phyloP scores from a whole-genome alignment of 2,329 filamentous ascomycete genomes.

The Fusarium poae region DNA sequence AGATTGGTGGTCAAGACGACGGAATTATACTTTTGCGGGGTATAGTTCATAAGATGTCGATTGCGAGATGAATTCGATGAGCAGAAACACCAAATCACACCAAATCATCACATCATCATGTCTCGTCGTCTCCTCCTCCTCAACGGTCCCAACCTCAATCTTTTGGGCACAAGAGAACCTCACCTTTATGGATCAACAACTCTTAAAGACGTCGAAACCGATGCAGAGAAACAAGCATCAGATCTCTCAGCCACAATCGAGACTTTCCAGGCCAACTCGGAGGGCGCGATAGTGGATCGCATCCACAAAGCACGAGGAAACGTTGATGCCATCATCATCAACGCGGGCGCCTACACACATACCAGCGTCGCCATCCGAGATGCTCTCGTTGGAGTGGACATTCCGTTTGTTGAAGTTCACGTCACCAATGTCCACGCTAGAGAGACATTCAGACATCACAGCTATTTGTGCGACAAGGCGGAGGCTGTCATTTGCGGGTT shows the following conservation, averaged over 20 bases:
- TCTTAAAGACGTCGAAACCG: slow-evolving; percentile 69
- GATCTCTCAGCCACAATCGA: slow-evolving; percentile 63
- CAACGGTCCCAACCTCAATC: slow-evolving; percentile 87
- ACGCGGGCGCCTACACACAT: slow-evolving; percentile 81
- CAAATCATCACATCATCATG: slow-evolving; percentile 47
- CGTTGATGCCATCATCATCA: slow-evolving; percentile 78
- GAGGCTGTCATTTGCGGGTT: slow-evolving; percentile 79
- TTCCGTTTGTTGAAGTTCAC: slow-evolving; percentile 84
- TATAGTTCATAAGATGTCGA: slow-evolving; percentile 24
- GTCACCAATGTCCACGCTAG: slow-evolving; percentile 80
- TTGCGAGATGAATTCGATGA: background rate
- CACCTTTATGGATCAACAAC: slow-evolving; percentile 79
- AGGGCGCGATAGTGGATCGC: slow-evolving; percentile 79
- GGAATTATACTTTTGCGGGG: slow-evolving; percentile 32
- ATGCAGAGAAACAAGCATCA: slow-evolving; percentile 63
- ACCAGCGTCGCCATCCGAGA: slow-evolving; percentile 83
- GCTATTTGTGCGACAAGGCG: slow-evolving; percentile 82
- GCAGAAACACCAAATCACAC: slow-evolving; percentile 1
- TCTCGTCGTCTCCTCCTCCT: slow-evolving; percentile 73
- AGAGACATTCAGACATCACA: slow-evolving; percentile 76
- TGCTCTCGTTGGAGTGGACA: slow-evolving; percentile 74
- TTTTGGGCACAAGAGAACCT: slow-evolving; percentile 81
- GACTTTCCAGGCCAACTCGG: slow-evolving; percentile 81
- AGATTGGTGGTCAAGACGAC: slow-evolving; percentile 14
- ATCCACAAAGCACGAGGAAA: slow-evolving; percentile 74